phyloP scores from a whole-genome alignment of 805 yeast genomes.

The Metschnikowia baotianmanensis region DNA sequence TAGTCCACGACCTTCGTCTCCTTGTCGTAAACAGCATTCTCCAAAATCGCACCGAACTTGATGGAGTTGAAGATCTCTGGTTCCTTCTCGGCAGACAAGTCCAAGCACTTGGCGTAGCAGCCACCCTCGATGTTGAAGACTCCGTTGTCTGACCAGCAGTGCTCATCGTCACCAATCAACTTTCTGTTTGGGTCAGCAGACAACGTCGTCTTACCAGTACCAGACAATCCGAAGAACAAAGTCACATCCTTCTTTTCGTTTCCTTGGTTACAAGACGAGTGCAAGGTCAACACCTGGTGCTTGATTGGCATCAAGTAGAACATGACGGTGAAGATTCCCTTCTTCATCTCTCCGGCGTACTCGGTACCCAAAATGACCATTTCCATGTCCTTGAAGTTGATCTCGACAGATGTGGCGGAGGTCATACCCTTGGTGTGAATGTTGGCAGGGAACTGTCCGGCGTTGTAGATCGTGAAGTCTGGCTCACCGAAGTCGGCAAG shows the following conservation, averaged over 20 bases:
- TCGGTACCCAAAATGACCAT: conserved; percentile 98
- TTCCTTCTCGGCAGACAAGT: conserved; percentile 85
- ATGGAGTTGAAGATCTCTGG: conserved; percentile 97
- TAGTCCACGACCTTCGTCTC: conserved; percentile 80
- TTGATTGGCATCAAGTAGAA: conserved; percentile 96
- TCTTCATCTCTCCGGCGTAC: conserved; percentile 99
- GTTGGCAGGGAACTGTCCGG: conserved; percentile 98
- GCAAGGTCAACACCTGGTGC: conserved; percentile 87
- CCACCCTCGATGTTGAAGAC: conserved; percentile 99
- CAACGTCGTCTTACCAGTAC: conserved; percentile 97
- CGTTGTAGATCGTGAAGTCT: conserved; percentile 96
- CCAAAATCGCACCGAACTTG: conserved; percentile 90
- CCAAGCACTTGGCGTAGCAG: conserved; percentile 97
- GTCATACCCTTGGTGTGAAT: conserved; percentile 97
- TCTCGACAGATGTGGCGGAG: conserved; percentile 91
- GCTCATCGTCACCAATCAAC: conserved; percentile 98
- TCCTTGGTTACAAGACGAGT: conserved; percentile 95
- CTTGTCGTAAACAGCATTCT: conserved; percentile 86
- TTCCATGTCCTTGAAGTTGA: conserved; percentile 96
- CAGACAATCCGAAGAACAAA: conserved; percentile 92
- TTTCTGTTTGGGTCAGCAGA: conserved; percentile 94
- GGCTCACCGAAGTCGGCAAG: conserved; percentile 91
- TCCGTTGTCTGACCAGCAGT: conserved; percentile 98
- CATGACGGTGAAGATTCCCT: conserved; percentile 98
- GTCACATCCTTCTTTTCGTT: conserved; percentile 78